Evolutionary conservation across 305 asterid species (phyloP).

Genomic region (Fraxinus ornus): DNA sequence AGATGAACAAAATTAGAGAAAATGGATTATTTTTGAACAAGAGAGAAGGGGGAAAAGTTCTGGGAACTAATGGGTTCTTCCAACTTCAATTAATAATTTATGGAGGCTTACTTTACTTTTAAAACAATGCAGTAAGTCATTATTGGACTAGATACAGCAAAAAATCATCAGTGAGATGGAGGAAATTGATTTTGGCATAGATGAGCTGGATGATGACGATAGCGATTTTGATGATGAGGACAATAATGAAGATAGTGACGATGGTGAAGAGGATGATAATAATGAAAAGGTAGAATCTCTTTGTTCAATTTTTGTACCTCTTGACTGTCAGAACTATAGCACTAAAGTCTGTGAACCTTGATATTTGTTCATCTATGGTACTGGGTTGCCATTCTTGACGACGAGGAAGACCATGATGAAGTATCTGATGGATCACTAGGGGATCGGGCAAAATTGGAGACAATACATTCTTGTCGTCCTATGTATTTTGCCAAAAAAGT

Average conservation of each 20-base stretch:
- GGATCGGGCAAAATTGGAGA: no score
- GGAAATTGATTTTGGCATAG: slow-evolving; percentile 61
- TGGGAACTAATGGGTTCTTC: background rate
- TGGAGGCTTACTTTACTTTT: slow-evolving; percentile 35
- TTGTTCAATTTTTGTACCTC: background rate
- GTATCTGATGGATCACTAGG: no score
- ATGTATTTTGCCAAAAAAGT: no score
- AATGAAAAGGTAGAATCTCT: slow-evolving; percentile 27
- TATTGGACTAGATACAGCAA: slow-evolving; percentile 80
- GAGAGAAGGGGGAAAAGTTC: background rate
- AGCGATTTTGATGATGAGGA: slow-evolving; percentile 63
- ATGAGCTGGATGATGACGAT: slow-evolving; percentile 66
- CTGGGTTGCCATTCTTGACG: no score
- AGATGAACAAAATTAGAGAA: background rate
- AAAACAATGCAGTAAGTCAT: slow-evolving; percentile 77
- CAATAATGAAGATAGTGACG: slow-evolving; percentile 50
- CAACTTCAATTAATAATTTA: slow-evolving; percentile 4
- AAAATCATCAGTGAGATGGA: slow-evolving; percentile 72
- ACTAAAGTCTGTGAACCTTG: background rate
- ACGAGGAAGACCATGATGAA: no score
- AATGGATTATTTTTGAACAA: background rate
- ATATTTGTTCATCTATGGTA: no score
- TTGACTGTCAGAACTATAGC: no score
- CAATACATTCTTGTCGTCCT: no score
- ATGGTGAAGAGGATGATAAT: slow-evolving; percentile 22